These are phyloP conservation scores for Leishmania tropica DNA, from an alignment of 208 protist genomes.

Conservation along the genomic window DNA sequence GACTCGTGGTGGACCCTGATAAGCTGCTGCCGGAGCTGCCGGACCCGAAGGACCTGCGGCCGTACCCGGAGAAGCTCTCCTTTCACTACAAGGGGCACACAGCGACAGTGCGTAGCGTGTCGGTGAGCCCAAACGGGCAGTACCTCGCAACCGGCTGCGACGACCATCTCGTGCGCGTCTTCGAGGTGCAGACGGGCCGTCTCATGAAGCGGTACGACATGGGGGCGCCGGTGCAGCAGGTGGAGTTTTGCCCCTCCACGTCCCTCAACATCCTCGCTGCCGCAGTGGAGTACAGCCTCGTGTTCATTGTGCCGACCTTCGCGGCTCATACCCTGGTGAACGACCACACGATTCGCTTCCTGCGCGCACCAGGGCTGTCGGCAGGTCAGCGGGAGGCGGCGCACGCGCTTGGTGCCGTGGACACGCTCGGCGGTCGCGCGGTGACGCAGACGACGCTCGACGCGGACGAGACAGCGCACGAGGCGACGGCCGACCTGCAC, in stretches of 20 bases:
- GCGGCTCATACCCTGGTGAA: constrained; percentile 82
- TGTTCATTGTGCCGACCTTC: constrained; percentile 90
- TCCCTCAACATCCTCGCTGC: constrained; percentile 90
- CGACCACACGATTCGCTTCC: constrained; percentile 88
- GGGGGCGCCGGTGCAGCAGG: constrained; percentile 85
- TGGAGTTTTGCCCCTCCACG: constrained; percentile 95
- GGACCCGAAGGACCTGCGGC: constrained; percentile 97
- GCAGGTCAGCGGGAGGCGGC: constrained; percentile 24
- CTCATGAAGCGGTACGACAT: constrained; percentile 94
- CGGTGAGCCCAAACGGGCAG: constrained; percentile 96
- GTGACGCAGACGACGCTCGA: constrained; percentile 85
- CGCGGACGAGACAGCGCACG: constrained; percentile 80
- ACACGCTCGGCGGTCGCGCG: constrained; percentile 67
- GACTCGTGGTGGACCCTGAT: constrained; percentile 94
- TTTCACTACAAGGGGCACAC: constrained; percentile 97
- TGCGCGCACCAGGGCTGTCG: constrained; percentile 72
- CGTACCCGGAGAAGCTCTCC: constrained; percentile 97
- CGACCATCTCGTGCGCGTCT: constrained; percentile 97
- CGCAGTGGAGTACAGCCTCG: constrained; percentile 87
- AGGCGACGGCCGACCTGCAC: constrained; percentile 74
- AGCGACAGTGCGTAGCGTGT: constrained; percentile 91
- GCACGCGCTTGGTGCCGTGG: constrained; percentile 44
- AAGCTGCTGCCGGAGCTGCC: constrained; percentile 98
- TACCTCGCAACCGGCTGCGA: constrained; percentile 97
- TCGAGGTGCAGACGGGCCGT: constrained; percentile 97